phyloP scores from a whole-genome alignment of 169 alveolate species.

The Plasmodium gallinaceum region DNA sequence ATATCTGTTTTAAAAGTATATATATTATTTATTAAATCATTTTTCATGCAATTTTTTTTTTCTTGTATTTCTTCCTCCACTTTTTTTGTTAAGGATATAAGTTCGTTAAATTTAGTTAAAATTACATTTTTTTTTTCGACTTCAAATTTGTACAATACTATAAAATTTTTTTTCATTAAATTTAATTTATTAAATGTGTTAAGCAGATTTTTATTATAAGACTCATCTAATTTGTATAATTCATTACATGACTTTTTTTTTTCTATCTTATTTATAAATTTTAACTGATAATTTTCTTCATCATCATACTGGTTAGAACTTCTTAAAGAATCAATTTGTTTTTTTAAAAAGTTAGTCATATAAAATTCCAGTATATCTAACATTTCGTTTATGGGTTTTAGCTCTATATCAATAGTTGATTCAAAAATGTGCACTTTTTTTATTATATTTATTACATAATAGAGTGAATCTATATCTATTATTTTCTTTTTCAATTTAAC shows the following conservation, averaged over 20 bases:
- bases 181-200: constrained; percentile 35
- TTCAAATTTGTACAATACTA: constrained; percentile 46
- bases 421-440: constrained; percentile 67
- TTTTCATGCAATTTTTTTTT: constrained; percentile 53
- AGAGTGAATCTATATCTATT: constrained; percentile 55
- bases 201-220: constrained; percentile 34
- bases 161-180: constrained; percentile 54
- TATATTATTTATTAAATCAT: constrained; percentile 49
- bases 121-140: constrained; percentile 63
- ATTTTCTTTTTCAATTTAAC: constrained; percentile 55
- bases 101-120: constrained; percentile 34
- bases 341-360: constrained; percentile 65
- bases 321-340: constrained; percentile 48
- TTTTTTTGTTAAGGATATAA: constrained; percentile 32
- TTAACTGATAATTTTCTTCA: constrained; percentile 63
- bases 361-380: constrained; percentile 67
- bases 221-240: constrained; percentile 37
- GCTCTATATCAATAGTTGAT: constrained; percentile 66
- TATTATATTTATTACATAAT: constrained; percentile 71
- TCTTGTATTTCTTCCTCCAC: constrained; percentile 78
- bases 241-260: constrained; percentile 47
- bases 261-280: constrained; percentile 44
- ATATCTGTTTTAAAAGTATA: constrained; percentile 40
- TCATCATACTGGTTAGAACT: constrained; percentile 47
- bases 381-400: constrained; percentile 67